Evolutionary conservation across 192 early-diverging fungal genomes (phyloP), one percentile per base, ranked within the genome.

Genomic region (Pilobolus umbonatus): DNA sequence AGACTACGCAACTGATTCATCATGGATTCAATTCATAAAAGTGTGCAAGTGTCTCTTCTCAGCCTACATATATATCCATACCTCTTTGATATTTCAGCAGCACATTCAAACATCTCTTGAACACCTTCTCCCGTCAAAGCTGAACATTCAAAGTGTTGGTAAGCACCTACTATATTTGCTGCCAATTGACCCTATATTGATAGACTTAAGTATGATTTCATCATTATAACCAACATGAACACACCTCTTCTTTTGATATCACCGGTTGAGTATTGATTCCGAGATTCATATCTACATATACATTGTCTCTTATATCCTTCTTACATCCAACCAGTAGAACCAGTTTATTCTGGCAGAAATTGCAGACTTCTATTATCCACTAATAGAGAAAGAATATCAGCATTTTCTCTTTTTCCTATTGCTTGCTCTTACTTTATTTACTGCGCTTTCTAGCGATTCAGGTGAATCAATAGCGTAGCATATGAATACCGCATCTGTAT

Each of bases 401-500:
- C 2, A 17, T 1, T 44, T 10, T 35, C 28, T 36, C 19, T 5
- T 51, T 51, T 47, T 22, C 12, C 31, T 26, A 30, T 51, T 2
- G 14, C 24, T 19, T 35, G 34, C 1, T 12, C 14, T 24, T 74
- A 77, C 80, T 71, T 79, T 77, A 42, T 88, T 85, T 59, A 74
- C 69, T 21, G 93, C 83, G 63, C 91, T 96, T 32, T 92, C 88
- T 61, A 91, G 84, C 19, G 87, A 88, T 61, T 86, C 82, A 17
- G 84, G 84, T 26, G 89, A 85, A 62, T 88, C 90, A 57, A 97
- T 83, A 39, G 90, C 85, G 64, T 93, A 97, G 72, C 90, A 92
- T 68, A 98, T 90, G 50, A 98, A 73, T 51, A 98, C 89, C 45
- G 93, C 90, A 73, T 96, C 83, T 15, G 92, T 85, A 71, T 91